Conservation (phyloP, 1,284 basidiomycete genomes). For the Clitocybe nebularis region DNA sequence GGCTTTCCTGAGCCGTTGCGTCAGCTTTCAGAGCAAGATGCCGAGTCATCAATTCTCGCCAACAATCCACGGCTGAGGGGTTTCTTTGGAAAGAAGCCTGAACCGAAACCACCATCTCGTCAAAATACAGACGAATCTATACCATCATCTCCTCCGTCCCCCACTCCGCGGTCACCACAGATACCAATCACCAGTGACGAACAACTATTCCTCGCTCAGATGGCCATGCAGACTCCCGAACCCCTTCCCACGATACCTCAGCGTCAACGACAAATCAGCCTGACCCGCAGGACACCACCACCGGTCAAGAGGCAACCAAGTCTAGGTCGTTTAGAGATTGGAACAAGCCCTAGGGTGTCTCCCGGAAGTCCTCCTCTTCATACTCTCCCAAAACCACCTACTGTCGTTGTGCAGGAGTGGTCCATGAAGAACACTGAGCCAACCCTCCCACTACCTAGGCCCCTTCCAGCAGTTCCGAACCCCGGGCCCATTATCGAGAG, state of each 20-base stretch:
- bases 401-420: constrained; percentile 19
- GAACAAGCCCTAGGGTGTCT: constrained; percentile 14
- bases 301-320: constrained; percentile 22
- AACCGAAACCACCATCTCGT: constrained; percentile 7
- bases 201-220: constrained; percentile 11
- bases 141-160: constrained; percentile 3
- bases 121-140: constrained; percentile 11
- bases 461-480: constrained; percentile 14
- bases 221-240: constrained; percentile 13
- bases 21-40: constrained; percentile 9
- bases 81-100: constrained; percentile 16
- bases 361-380: constrained; percentile 8
- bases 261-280: constrained; percentile 13
- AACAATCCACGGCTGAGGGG: constrained; percentile 17
- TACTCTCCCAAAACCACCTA: constrained; percentile 18
- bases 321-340: constrained; percentile 23
- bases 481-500: constrained; percentile 14
- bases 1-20: constrained; percentile 21
- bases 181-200: constrained; percentile 8
- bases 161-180: constrained; percentile 2
- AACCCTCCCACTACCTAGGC: constrained; percentile 12
- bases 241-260: constrained; percentile 6
- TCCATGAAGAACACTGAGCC: constrained; percentile 11
- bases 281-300: constrained; percentile 18
- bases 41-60: constrained; percentile 7